Percentiles rank a stretch among this genome's conserved stretches.
Evolutionary conservation across 768 basidiomycete genomes (phyloP).

Genomic region (Suillus occidentalis): DNA sequence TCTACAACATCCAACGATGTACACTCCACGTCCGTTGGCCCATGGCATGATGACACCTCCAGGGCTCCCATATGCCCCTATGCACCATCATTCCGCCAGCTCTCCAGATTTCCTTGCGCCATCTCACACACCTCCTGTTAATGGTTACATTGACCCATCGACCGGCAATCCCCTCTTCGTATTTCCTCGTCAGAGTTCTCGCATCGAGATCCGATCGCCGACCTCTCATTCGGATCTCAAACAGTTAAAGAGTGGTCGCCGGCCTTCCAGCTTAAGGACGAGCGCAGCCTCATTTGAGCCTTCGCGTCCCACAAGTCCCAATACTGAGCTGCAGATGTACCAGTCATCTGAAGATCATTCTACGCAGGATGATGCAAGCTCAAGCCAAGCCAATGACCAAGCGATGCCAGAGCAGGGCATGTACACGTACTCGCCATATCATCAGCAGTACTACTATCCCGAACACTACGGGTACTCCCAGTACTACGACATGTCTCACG

Average conservation of each 20-base stretch:
- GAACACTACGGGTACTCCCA: conserved; percentile 65
- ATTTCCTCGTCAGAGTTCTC: conserved; percentile 68
- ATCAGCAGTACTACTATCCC: conserved; percentile 67
- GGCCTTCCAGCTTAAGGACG: conserved; percentile 47
- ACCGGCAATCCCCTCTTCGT: conserved; percentile 73
- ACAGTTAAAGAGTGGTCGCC: conserved; percentile 23
- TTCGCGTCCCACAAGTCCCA: conserved; percentile 31
- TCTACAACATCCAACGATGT: conserved; percentile 61
- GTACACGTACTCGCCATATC: conserved; percentile 59
- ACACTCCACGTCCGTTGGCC: conserved; percentile 66
- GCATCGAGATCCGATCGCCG: conserved; percentile 74
- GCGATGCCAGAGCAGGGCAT: conserved; percentile 33
- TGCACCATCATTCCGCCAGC: conserved; percentile 57
- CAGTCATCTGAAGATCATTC: conserved; percentile 17
- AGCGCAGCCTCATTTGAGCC: conserved; percentile 53
- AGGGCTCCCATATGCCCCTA: conserved; percentile 52
- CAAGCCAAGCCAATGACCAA: conserved; percentile 15
- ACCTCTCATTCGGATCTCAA: conserved; percentile 27
- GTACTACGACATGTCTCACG: conserved; percentile 69
- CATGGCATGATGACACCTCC: conserved; percentile 53
- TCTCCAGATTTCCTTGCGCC: conserved; percentile 65
- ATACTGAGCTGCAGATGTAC: conserved; percentile 16
- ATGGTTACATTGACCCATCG: conserved; percentile 63
- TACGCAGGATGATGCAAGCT: conserved; percentile 12
- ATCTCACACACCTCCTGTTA: conserved; percentile 60